Conservation (phyloP, 2,329 filamentous ascomycete species). For the Fusarium sacchari region DNA sequence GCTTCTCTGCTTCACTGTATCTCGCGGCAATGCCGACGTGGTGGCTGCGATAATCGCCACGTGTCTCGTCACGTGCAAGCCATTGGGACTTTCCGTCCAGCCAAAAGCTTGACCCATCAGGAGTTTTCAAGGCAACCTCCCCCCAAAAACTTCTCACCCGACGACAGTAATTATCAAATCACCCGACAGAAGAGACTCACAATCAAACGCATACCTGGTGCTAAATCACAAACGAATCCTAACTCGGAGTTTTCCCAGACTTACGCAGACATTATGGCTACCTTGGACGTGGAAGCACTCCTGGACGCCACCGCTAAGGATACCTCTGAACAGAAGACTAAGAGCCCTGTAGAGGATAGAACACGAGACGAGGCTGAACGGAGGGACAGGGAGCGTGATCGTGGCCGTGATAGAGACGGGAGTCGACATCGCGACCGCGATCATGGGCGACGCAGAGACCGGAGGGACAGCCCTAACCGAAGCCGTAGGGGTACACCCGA, state of each 20-base stretch:
- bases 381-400: slow-evolving; percentile 66
- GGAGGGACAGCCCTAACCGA: slow-evolving; percentile 65
- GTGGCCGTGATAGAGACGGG: slow-evolving; percentile 64
- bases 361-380: slow-evolving; percentile 58
- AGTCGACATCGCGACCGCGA: slow-evolving; percentile 66
- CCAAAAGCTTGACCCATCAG: slow-evolving; percentile 38
- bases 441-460: slow-evolving; percentile 56
- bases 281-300: slow-evolving; percentile 84
- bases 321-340: slow-evolving; percentile 59
- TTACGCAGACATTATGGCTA: slow-evolving; percentile 54
- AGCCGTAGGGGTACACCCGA: slow-evolving; percentile 62
- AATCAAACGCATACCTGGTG: not conserved
- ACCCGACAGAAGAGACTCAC: slow-evolving; percentile 7
- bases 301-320: slow-evolving; percentile 84
- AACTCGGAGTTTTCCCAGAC: slow-evolving; percentile 9
- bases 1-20: not conserved
- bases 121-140: slow-evolving; percentile 35
- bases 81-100: slow-evolving; percentile 9
- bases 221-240: slow-evolving; percentile 7
- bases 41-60: slow-evolving; percentile 22
- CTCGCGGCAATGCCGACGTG: slow-evolving; percentile 3
- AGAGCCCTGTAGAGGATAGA: slow-evolving; percentile 62
- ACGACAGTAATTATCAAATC: slow-evolving; percentile 22
- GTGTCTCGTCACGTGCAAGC: slow-evolving; percentile 37
- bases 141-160: slow-evolving; percentile 13